phyloP scores from a whole-genome alignment of 2,329 filamentous ascomycete genomes.

The Aspergillus puulaauensis region DNA sequence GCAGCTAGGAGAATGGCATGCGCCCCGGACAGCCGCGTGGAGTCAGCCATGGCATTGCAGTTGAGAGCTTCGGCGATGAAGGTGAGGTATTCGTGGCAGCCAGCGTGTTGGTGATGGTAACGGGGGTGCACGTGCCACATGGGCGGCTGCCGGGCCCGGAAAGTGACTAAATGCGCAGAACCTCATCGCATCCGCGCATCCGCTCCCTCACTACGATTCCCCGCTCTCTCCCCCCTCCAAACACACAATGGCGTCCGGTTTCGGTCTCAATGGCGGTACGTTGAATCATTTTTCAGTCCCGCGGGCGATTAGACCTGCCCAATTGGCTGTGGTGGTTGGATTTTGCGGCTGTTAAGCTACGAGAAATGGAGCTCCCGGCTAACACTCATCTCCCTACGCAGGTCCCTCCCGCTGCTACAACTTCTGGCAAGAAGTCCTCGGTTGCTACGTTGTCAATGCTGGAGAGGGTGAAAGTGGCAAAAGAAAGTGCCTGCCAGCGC shows the following conservation, averaged over 20 bases:
- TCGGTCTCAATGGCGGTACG: constrained; percentile 56
- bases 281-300: constrained; percentile 11
- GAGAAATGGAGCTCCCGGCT: constrained; percentile 21
- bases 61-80: constrained; percentile 11
- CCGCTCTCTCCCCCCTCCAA: constrained; percentile 16
- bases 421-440: constrained; percentile 99
- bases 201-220: constrained; percentile 21
- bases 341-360: constrained; percentile 16
- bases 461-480: constrained; percentile 76
- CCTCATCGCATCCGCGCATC: constrained; percentile 30
- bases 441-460: constrained; percentile 96
- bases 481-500: constrained; percentile 77
- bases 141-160: constrained; percentile 13
- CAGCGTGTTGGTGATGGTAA: constrained; percentile 12
- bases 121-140: constrained; percentile 20
- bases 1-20: constrained; percentile 60
- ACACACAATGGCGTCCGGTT: constrained; percentile 50
- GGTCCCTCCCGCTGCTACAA: constrained; percentile 85
- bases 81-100: constrained; percentile 28
- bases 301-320: background rate
- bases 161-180: constrained; percentile 26
- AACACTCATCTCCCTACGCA: constrained; percentile 33
- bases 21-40: constrained; percentile 49
- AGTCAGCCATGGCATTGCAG: constrained; percentile 36
- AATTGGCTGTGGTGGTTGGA: constrained; percentile 13